Evolutionary conservation across 129 eudicot species (phyloP).

Genomic region (Chrysanthemum makinoi): DNA sequence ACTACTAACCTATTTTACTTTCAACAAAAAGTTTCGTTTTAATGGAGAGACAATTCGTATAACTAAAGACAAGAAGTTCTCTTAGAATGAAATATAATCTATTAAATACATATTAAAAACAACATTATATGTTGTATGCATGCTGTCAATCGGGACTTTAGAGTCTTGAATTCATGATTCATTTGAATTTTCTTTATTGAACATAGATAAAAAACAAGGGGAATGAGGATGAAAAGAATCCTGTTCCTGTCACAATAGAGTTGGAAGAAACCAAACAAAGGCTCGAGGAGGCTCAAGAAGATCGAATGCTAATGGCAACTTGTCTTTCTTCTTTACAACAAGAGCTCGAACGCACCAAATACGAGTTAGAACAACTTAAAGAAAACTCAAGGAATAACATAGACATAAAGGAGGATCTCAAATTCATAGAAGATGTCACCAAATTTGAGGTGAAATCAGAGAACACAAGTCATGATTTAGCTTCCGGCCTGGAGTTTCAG

Average conservation of each 20-base stretch:
- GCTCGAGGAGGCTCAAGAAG: constrained; percentile 71
- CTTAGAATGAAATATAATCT: no score
- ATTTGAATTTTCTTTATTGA: not conserved
- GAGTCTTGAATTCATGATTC: no score
- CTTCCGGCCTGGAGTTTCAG: constrained; percentile 37
- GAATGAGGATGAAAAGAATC: constrained; percentile 17
- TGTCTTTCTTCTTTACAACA: constrained; percentile 65
- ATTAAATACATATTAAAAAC: no score
- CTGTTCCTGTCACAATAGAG: constrained; percentile 32
- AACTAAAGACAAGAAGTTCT: no score
- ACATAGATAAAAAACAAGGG: constrained; percentile 37
- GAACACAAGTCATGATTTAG: constrained; percentile 9
- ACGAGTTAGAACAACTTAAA: constrained; percentile 58
- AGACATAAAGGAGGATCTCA: constrained; percentile 49
- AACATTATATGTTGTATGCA: no score
- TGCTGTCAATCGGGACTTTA: no score
- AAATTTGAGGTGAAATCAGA: constrained; percentile 31
- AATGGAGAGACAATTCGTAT: no score
- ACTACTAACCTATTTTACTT: no score
- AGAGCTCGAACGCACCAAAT: constrained; percentile 75
- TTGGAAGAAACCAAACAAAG: constrained; percentile 73
- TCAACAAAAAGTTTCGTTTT: no score
- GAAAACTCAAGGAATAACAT: constrained; percentile 36
- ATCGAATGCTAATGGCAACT: constrained; percentile 63
- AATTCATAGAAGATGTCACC: constrained; percentile 47